Conservation (phyloP, 2,329 filamentous ascomycete genomes). For the Neofusicoccum cordaticola region DNA sequence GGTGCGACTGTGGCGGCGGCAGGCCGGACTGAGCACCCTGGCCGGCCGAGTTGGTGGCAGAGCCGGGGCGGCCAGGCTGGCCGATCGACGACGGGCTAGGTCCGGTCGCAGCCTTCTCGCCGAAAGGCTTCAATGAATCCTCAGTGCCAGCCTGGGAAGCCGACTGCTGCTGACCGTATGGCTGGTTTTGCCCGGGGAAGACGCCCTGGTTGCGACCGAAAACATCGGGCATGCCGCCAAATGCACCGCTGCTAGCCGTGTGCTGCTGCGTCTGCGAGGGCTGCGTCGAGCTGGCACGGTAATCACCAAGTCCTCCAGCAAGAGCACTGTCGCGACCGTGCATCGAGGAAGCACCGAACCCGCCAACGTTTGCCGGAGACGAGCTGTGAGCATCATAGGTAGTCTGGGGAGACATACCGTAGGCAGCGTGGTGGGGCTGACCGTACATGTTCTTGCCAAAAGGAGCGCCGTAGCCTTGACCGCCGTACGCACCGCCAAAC, state of each 20-base stretch:
- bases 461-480: constrained; percentile 47
- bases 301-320: constrained; percentile 55
- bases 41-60: constrained; percentile 55
- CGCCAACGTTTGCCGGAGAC: constrained; percentile 59
- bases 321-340: constrained; percentile 47
- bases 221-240: constrained; percentile 56
- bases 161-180: constrained; percentile 50
- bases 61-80: constrained; percentile 62
- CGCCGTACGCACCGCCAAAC: constrained; percentile 55
- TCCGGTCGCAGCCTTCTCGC: constrained; percentile 52
- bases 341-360: constrained; percentile 48
- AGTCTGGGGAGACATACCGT: constrained; percentile 53
- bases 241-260: constrained; percentile 48
- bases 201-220: constrained; percentile 59
- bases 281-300: constrained; percentile 58
- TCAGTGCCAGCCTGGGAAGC: constrained; percentile 50
- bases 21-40: constrained; percentile 52
- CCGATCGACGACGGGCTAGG: constrained; percentile 60
- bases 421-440: constrained; percentile 57
- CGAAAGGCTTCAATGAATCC: constrained; percentile 57
- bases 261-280: constrained; percentile 55
- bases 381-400: constrained; percentile 63
- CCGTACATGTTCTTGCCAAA: constrained; percentile 63
- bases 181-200: constrained; percentile 52
- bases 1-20: constrained; percentile 55